A percentile compares a stretch with the other conserved stretches of the same genome.
Conservation (phyloP, 768 basidiomycete genomes). For the Lactifluus pinguis region DNA sequence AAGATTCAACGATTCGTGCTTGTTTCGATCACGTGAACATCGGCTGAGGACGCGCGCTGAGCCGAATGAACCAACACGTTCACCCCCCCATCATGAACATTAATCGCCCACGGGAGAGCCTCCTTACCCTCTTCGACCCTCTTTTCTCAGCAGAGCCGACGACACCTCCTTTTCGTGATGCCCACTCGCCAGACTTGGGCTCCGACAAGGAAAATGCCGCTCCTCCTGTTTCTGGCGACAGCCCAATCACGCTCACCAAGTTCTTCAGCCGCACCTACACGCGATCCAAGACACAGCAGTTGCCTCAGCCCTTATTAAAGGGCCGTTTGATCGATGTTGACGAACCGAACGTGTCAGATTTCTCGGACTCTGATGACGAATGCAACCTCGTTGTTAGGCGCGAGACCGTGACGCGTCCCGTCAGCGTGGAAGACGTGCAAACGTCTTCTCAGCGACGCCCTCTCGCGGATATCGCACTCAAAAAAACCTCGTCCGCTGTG, state of each 20-base stretch:
- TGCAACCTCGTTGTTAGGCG: not conserved
- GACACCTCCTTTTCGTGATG: not conserved
- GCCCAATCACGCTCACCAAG: slow-evolving; percentile 17
- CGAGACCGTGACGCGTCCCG: not conserved
- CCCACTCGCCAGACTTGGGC: slow-evolving; percentile 11
- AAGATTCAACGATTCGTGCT: not conserved
- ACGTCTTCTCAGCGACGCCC: slow-evolving; percentile 12
- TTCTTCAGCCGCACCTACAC: slow-evolving; percentile 18
- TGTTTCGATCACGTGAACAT: not conserved
- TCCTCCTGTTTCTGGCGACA: not conserved
- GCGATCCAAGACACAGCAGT: slow-evolving; percentile 5
- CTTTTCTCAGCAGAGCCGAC: slow-evolving; percentile 1
- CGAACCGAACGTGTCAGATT: not conserved
- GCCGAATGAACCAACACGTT: not conserved
- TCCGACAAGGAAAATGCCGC: slow-evolving; percentile 19
- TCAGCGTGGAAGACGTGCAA: not conserved
- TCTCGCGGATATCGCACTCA: slow-evolving; percentile 16
- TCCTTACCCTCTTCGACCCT: slow-evolving; percentile 19
- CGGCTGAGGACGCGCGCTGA: not conserved
- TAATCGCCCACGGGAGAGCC: slow-evolving; percentile 15
- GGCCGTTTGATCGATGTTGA: slow-evolving; percentile 15
- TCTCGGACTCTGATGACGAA: slow-evolving; percentile 1
- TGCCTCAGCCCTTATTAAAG: not conserved
- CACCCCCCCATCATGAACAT: not conserved
- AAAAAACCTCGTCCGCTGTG: not conserved